Evolutionary conservation across 192 early-diverging fungal species (phyloP).

Genomic region (Powellomyces hirtus): DNA sequence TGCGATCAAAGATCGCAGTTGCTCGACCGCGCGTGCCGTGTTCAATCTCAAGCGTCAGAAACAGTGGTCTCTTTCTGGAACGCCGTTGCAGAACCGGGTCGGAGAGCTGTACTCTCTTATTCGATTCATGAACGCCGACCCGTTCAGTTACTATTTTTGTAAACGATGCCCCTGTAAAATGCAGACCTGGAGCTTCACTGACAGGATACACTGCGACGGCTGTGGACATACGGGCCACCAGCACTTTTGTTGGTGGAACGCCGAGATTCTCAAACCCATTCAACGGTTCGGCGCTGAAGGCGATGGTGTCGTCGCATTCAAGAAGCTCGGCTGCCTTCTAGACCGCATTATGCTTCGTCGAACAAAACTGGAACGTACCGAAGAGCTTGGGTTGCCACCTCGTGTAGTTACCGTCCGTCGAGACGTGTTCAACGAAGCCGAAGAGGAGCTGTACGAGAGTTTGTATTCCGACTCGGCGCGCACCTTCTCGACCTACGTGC

Average conservation of each 20-base stretch:
- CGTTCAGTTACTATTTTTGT: conserved; percentile 86
- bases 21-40: conserved; percentile 79
- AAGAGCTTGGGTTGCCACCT: conserved; percentile 85
- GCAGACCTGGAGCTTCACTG: conserved; percentile 40
- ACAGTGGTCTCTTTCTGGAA: conserved; percentile 87
- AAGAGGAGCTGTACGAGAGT: conserved; percentile 86
- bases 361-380: conserved; percentile 84
- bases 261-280: conserved; percentile 87
- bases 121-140: conserved; percentile 80
- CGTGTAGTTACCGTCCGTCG: conserved; percentile 74
- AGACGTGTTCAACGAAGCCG: conserved; percentile 83
- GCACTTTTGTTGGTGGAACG: conserved; percentile 81
- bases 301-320: conserved; percentile 62
- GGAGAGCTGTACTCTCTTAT: conserved; percentile 92
- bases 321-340: conserved; percentile 72
- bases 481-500: conserved; percentile 80
- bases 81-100: conserved; percentile 90
- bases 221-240: conserved; percentile 47
- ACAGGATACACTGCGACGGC: conserved; percentile 37
- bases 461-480: conserved; percentile 65
- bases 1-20: conserved; percentile 84
- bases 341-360: conserved; percentile 87
- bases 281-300: conserved; percentile 68
- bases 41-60: conserved; percentile 67
- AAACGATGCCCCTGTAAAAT: conserved; percentile 67